phyloP scores from a whole-genome alignment of 176 grass and related monocot genomes.

The Triticum aestivum region DNA sequence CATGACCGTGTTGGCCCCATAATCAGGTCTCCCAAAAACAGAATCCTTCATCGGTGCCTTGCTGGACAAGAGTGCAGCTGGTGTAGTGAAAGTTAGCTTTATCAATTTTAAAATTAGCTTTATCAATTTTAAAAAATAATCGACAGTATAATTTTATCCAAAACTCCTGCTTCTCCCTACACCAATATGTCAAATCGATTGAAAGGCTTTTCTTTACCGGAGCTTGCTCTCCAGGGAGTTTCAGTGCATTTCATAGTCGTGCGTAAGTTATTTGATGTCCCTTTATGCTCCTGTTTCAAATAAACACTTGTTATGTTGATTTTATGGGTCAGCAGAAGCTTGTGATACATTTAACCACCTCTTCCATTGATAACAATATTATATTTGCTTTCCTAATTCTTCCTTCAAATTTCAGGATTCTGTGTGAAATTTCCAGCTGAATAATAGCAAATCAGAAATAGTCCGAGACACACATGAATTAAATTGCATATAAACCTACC shows the following conservation, averaged over 20 bases:
- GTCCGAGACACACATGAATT: background rate
- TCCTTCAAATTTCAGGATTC: too few relatives aligned
- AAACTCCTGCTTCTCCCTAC: background rate
- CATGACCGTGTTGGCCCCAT: too few relatives aligned
- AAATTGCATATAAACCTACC: background rate
- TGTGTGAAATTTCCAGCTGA: slow-evolving; percentile 56
- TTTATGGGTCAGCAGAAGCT: too few relatives aligned
- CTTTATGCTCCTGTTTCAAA: background rate
- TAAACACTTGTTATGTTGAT: too few relatives aligned
- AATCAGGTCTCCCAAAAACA: too few relatives aligned
- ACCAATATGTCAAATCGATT: background rate
- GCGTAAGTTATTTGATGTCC: slow-evolving; percentile 55
- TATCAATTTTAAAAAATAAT: slow-evolving; percentile 20
- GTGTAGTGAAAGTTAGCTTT: too few relatives aligned
- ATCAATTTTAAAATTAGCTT: background rate
- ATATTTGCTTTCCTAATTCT: too few relatives aligned
- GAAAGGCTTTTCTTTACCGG: slow-evolving; percentile 39
- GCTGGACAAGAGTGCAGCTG: too few relatives aligned
- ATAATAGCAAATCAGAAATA: slow-evolving; percentile 26
- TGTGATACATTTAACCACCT: too few relatives aligned
- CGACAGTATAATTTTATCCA: background rate
- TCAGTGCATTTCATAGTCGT: slow-evolving; percentile 45
- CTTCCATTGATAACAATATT: too few relatives aligned
- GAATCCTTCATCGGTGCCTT: too few relatives aligned
- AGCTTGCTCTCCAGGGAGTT: slow-evolving; percentile 61